Conservation (phyloP, 1,284 basidiomycete genomes). For the Puccinia coronata region DNA sequence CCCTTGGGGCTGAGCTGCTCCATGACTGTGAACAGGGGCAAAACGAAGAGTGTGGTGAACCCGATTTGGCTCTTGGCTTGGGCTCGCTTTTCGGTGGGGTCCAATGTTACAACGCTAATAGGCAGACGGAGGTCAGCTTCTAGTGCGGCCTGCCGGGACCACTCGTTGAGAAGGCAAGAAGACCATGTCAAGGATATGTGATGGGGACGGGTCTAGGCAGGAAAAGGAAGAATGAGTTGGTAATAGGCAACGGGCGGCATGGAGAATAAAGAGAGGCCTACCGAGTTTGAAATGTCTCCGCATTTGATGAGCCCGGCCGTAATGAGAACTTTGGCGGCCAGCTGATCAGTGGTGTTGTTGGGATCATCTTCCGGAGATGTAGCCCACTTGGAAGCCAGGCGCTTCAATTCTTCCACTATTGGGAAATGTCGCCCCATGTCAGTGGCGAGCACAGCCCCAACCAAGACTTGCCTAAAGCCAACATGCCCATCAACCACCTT, state of each 20-base stretch:
- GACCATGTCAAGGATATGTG: slow-evolving; percentile 87
- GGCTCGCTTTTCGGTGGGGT: slow-evolving; percentile 60
- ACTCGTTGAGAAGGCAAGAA: slow-evolving; percentile 78
- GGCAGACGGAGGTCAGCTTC: slow-evolving; percentile 76
- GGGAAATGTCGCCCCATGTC: slow-evolving; percentile 86
- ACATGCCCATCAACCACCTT: slow-evolving; percentile 59
- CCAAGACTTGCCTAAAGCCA: slow-evolving; percentile 71
- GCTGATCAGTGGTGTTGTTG: slow-evolving; percentile 55
- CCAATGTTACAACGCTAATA: slow-evolving; percentile 65
- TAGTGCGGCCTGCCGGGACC: slow-evolving; percentile 79
- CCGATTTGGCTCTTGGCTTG: slow-evolving; percentile 85
- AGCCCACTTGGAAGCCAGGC: slow-evolving; percentile 55
- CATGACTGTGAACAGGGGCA: slow-evolving; percentile 76
- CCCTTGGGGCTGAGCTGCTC: slow-evolving; percentile 52
- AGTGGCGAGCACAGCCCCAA: slow-evolving; percentile 79
- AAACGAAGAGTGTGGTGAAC: slow-evolving; percentile 78
- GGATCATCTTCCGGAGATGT: slow-evolving; percentile 53
- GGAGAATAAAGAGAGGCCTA: slow-evolving; percentile 57
- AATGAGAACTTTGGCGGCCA: slow-evolving; percentile 69
- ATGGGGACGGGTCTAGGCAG: slow-evolving; percentile 79
- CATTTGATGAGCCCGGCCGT: slow-evolving; percentile 91
- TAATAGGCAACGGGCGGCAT: slow-evolving; percentile 57
- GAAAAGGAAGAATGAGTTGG: slow-evolving; percentile 11
- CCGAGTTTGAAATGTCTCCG: slow-evolving; percentile 93
- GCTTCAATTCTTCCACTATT: slow-evolving; percentile 73